Evolutionary conservation across 148 eudicot species (phyloP).

Genomic region (Dysphania ambrosioides): DNA sequence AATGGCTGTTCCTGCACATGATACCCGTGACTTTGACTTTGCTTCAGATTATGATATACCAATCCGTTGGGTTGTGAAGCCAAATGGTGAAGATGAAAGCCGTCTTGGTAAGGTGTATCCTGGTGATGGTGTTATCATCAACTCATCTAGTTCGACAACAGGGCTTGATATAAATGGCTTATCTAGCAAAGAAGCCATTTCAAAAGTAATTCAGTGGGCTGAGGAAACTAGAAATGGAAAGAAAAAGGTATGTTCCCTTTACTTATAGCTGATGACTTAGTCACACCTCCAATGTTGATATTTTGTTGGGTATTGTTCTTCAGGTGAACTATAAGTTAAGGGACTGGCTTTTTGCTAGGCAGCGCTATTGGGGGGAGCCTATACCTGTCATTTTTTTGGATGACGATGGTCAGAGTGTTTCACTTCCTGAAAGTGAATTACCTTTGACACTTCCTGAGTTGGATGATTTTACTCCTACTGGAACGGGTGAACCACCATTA

Average conservation of each 20-base stretch:
- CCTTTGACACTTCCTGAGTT: slow-evolving; percentile 93
- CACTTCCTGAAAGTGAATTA: slow-evolving; percentile 80
- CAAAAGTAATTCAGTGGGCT: slow-evolving; percentile 73
- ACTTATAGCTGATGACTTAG: slow-evolving; percentile 2
- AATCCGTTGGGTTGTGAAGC: slow-evolving; percentile 59
- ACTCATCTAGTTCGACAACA: slow-evolving; percentile 63
- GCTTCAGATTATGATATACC: slow-evolving; percentile 73
- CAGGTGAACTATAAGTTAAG: slow-evolving; percentile 92
- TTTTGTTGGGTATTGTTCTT: neutral
- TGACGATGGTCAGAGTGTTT: slow-evolving; percentile 55
- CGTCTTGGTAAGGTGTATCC: slow-evolving; percentile 46
- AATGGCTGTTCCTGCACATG: slow-evolving; percentile 99
- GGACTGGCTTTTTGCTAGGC: slow-evolving; percentile 99
- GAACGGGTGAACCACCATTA: slow-evolving; percentile 98
- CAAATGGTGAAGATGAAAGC: slow-evolving; percentile 45
- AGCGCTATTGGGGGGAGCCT: slow-evolving; percentile 99
- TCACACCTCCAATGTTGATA: no score
- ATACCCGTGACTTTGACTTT: slow-evolving; percentile 85
- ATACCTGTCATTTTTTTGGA: slow-evolving; percentile 78
- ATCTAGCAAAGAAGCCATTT: slow-evolving; percentile 65
- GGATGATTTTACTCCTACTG: slow-evolving; percentile 97
- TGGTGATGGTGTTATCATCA: slow-evolving; percentile 60
- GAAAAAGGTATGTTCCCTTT: slow-evolving; percentile 53
- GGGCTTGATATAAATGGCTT: slow-evolving; percentile 88
- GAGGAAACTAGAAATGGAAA: slow-evolving; percentile 77